These are phyloP conservation scores for Citrullus mucosospermus DNA, from an alignment of 306 rosid genomes.

Conservation along the genomic window DNA sequence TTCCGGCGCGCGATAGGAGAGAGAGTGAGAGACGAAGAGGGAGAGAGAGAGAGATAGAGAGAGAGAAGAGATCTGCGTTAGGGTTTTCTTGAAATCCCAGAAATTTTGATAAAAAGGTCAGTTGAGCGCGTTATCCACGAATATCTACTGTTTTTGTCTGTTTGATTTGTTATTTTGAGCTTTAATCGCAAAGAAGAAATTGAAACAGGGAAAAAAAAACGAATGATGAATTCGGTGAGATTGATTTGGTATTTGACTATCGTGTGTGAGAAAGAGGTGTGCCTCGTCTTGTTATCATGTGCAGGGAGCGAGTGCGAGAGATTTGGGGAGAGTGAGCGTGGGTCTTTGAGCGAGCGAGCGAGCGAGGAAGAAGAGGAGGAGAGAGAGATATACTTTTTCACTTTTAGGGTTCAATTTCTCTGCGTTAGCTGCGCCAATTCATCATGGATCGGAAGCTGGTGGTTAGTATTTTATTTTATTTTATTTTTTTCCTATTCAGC, in stretches of 20 bases:
- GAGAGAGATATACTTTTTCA: conserved; percentile 22
- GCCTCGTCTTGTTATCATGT: conserved; percentile 43
- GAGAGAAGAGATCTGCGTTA: conserved; percentile 21
- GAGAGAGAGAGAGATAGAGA: conserved; percentile 13
- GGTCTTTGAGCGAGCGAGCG: conserved; percentile 41
- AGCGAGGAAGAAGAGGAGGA: conserved; percentile 29
- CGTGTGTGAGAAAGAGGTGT: conserved; percentile 90
- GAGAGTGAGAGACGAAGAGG: conserved; percentile 1
- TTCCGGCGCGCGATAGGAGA: neutral
- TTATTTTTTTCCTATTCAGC: neutral
- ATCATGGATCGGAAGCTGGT: conserved; percentile 87
- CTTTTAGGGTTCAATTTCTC: conserved; percentile 27
- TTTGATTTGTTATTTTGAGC: conserved; percentile 23
- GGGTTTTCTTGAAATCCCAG: conserved; percentile 30
- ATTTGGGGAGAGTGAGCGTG: conserved; percentile 65
- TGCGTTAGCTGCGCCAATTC: neutral
- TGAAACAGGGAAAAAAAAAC: conserved; percentile 6
- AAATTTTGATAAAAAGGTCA: conserved; percentile 39
- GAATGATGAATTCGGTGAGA: conserved; percentile 29
- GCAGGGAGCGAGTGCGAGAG: conserved; percentile 92
- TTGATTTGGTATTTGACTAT: conserved; percentile 40
- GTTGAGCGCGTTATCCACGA: conserved; percentile 50
- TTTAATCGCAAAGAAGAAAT: conserved; percentile 12
- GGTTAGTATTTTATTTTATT: conserved; percentile 53
- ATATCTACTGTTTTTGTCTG: conserved; percentile 10